Percentiles rank a stretch among this genome's conserved stretches.
These are phyloP conservation scores for Mycena haematopus DNA, from an alignment of 768 basidiomycete genomes.

Conservation along the genomic window DNA sequence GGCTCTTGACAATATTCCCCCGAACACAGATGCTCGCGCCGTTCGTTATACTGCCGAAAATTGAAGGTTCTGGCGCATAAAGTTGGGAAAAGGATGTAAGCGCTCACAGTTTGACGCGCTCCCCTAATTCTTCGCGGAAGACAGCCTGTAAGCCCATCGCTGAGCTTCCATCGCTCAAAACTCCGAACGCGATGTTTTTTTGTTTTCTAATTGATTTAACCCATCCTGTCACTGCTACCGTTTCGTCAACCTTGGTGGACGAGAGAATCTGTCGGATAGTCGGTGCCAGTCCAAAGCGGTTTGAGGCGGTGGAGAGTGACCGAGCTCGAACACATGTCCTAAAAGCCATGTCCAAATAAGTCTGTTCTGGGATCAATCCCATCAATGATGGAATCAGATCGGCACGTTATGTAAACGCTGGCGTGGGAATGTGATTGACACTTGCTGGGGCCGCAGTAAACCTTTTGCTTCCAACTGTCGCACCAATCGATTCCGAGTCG, in stretches of 20 bases:
- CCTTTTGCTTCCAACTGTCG: not conserved
- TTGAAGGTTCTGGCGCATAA: not conserved
- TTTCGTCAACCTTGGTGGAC: conserved; percentile 3
- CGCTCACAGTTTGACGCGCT: conserved; percentile 39
- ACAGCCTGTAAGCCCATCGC: conserved; percentile 80
- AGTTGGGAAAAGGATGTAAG: conserved; percentile 8
- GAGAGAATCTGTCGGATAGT: conserved; percentile 34
- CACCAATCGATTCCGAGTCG: not conserved
- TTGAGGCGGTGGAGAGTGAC: conserved; percentile 19
- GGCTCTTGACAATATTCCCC: conserved; percentile 52
- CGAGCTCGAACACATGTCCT: conserved; percentile 1
- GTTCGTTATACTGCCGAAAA: conserved; percentile 44
- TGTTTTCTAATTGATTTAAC: conserved; percentile 85
- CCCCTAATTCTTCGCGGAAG: conserved; percentile 52
- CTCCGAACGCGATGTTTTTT: conserved; percentile 87
- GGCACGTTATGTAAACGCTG: too few species aligned
- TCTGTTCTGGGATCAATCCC: too few species aligned
- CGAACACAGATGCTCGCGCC: conserved; percentile 48
- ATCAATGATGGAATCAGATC: too few species aligned
- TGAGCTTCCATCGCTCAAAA: conserved; percentile 82
- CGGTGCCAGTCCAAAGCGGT: conserved; percentile 28
- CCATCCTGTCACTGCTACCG: conserved; percentile 75
- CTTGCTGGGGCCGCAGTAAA: too few species aligned
- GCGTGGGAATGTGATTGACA: too few species aligned
- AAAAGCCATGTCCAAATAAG: not conserved